Evolutionary conservation across 192 early-diverging fungal genomes (phyloP).

Genomic region (Jimgerdemannia lactiflua): DNA sequence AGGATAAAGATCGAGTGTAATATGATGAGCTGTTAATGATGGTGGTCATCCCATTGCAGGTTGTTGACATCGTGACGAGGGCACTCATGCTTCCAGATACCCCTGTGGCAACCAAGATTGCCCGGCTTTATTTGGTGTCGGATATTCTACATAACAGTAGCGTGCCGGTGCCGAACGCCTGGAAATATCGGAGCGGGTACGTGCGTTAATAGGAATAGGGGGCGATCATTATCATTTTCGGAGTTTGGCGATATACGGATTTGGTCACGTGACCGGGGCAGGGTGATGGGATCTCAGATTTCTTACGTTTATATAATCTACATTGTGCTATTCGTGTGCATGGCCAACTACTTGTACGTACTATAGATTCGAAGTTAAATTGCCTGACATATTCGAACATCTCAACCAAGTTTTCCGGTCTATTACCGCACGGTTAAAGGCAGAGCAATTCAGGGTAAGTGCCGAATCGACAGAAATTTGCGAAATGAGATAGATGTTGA

Average conservation of each 20-base stretch:
- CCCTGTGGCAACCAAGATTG: slow-evolving; percentile 60
- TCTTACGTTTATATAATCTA: too few species aligned
- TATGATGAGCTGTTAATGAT: too few species aligned
- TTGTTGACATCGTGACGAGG: slow-evolving; percentile 63
- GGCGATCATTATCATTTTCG: too few species aligned
- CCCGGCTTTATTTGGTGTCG: slow-evolving; percentile 79
- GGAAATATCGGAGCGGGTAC: slow-evolving; percentile 73
- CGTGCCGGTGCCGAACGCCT: slow-evolving; percentile 77
- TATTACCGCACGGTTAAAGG: slow-evolving; percentile 74
- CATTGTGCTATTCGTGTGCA: too few species aligned
- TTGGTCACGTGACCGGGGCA: too few species aligned
- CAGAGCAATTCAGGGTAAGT: slow-evolving; percentile 71
- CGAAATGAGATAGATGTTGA: too few species aligned
- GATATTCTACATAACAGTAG: slow-evolving; percentile 91
- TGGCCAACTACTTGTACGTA: slow-evolving; percentile 1
- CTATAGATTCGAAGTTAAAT: slow-evolving; percentile 52
- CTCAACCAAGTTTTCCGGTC: slow-evolving; percentile 62
- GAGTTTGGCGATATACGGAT: too few species aligned
- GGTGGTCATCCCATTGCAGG: slow-evolving; percentile 24
- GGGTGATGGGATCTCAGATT: too few species aligned
- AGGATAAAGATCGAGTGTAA: too few species aligned
- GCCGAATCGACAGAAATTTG: neutral
- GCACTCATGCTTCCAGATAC: slow-evolving; percentile 57
- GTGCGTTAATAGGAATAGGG: neutral
- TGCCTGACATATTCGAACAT: slow-evolving; percentile 65